phyloP scores from a whole-genome alignment of 495 filamentous ascomycete genomes.

The Podospora sp. region DNA sequence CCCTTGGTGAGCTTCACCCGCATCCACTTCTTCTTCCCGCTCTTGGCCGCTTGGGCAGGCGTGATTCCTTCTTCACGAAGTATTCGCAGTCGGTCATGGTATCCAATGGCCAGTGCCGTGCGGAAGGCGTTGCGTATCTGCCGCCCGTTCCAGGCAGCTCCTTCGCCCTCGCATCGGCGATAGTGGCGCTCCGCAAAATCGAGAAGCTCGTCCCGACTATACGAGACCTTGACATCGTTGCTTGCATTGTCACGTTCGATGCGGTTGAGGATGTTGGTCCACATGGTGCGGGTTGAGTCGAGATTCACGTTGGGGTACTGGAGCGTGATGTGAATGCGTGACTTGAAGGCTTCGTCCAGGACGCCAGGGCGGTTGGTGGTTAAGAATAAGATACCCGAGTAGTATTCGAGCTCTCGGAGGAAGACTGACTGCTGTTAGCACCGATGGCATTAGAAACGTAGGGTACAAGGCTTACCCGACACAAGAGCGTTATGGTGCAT shows the following conservation, averaged over 20 bases:
- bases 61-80: constrained; percentile 20
- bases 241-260: constrained; percentile 20
- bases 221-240: constrained; percentile 18
- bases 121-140: constrained; percentile 51
- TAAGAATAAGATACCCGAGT: constrained; percentile 2
- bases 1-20: constrained; percentile 15
- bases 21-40: constrained; percentile 27
- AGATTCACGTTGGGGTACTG: constrained; percentile 44
- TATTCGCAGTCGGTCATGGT: constrained; percentile 21
- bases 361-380: background rate
- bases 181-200: constrained; percentile 27
- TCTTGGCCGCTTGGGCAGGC: constrained; percentile 28
- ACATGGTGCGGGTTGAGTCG: constrained; percentile 16
- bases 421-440: background rate
- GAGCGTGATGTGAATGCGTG: constrained; percentile 30
- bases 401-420: constrained; percentile 13
- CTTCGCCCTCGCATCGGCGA: constrained; percentile 16
- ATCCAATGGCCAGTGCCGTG: constrained; percentile 42
- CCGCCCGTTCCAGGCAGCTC: constrained; percentile 46
- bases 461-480: background rate
- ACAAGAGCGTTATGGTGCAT: constrained; percentile 2
- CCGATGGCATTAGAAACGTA: background rate
- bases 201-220: constrained; percentile 21
- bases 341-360: constrained; percentile 9
- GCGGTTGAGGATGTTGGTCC: constrained; percentile 16